Base-by-base conservation (phyloP, 2,329 filamentous ascomycete species). In the Graphilbum sp. region DNA sequence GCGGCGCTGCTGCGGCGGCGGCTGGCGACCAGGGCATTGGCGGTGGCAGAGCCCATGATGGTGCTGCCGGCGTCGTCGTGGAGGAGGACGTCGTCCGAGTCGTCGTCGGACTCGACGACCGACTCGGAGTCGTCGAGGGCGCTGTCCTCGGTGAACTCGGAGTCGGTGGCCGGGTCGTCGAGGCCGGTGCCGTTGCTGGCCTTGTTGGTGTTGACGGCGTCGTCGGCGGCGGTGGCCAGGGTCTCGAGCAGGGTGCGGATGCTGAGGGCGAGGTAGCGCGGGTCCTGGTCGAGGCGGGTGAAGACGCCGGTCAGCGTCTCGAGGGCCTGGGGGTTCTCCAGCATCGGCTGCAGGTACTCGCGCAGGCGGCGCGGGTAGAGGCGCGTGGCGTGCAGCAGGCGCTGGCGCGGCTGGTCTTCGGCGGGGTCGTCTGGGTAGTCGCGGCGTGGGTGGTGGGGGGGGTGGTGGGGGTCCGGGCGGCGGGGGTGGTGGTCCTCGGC, bases 241-340 rank as follows among this genome's bases (percentile, higher is more conserved):
- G 38, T 45, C 34, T 46, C 41, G 6, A 47, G 40, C 30, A 47
- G 34, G 15, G 38, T 32, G 7, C 29, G 33, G 3, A 41, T 40
- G 31, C 44, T 46, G 32, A 34, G 35, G 2, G 46, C 40, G 18
- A 47, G 40, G 35, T 45, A 46, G 15, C 44, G 46, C 5, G 37
- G 21, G 31, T 46, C 44, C 23, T 43, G 35, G 34, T 45, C 44
- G 3, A 47, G 43, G 41, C 43, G 44, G 27, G 42, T 10, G 20
- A 47, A 45, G 13, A 46, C 33, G 18, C 45, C 46, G 6, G 33
- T 37, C 16, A 41, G 40, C 8, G 41, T 35, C 38, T 47, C 44
- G 37, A 47, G 40, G 32, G 41, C 46, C 34, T 32, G 27, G 25
- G 35, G 23, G 40, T 34, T 46, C 21, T 44, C 33, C n/a, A 47